Evolutionary conservation across 1,284 basidiomycete species (phyloP).

Genomic region (Cryptococcus depauperatus): DNA sequence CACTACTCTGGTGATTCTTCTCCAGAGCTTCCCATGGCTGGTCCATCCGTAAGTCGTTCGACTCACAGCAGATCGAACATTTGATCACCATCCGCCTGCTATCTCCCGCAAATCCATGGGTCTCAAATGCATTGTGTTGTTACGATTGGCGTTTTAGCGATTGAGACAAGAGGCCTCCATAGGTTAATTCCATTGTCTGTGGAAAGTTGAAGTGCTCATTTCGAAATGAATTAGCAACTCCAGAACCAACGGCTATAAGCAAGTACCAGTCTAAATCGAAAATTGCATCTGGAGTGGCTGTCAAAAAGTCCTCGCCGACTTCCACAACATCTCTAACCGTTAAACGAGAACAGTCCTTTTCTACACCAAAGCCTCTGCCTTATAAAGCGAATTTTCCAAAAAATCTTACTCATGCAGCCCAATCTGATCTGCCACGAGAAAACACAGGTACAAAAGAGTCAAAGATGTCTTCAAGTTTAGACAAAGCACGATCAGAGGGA

Average conservation of each 20-base stretch:
- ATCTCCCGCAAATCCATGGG: constrained; percentile 3
- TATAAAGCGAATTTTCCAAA: constrained; percentile 5
- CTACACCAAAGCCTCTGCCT: neutral
- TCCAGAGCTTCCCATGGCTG: constrained; percentile 9
- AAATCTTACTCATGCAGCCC: constrained; percentile 25
- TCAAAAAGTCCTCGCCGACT: constrained; percentile 3
- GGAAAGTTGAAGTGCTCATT: neutral
- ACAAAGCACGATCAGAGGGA: constrained; percentile 11
- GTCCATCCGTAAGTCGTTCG: constrained; percentile 23
- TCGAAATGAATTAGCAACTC: neutral
- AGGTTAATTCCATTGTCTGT: constrained; percentile 3
- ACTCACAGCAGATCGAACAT: constrained; percentile 2
- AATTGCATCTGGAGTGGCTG: constrained; percentile 3
- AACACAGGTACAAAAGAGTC: constrained; percentile 9
- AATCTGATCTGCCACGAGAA: constrained; percentile 15
- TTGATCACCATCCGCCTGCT: constrained; percentile 28
- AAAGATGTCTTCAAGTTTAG: constrained; percentile 2
- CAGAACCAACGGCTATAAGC: neutral
- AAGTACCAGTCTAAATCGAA: too few relatives aligned
- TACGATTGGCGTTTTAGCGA: constrained; percentile 8
- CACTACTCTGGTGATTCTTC: constrained; percentile 26
- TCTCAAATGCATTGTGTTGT: neutral
- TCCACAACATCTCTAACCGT: neutral
- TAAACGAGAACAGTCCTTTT: constrained; percentile 10
- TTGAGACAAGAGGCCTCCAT: constrained; percentile 5